phyloP scores from a whole-genome alignment of 1,139 yeast genomes.

The Pichia sp. region DNA sequence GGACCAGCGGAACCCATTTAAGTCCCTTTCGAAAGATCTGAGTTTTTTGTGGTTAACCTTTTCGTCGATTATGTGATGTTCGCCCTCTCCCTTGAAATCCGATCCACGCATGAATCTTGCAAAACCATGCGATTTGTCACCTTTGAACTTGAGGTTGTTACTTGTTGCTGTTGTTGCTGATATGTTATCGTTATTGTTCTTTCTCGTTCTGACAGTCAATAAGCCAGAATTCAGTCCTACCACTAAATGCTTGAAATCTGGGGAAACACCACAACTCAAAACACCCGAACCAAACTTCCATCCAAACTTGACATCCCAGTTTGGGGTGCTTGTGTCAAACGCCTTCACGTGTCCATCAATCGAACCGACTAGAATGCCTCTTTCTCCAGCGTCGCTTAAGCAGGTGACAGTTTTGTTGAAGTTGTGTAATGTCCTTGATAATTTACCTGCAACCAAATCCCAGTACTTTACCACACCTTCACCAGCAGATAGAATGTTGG shows the following conservation, averaged over 20 bases:
- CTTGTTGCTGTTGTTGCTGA: neutral
- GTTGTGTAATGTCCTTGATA: conserved; percentile 61
- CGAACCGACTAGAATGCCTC: conserved; percentile 86
- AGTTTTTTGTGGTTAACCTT: conserved; percentile 55
- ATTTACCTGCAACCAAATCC: conserved; percentile 79
- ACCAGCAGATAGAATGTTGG: conserved; percentile 78
- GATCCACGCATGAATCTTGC: conserved; percentile 85
- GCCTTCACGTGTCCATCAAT: conserved; percentile 96
- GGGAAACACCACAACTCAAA: conserved; percentile 83
- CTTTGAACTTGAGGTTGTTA: conserved; percentile 43
- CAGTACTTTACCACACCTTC: conserved; percentile 86
- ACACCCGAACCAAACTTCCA: conserved; percentile 98
- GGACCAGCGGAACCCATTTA: conserved; percentile 85
- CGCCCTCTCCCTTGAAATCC: conserved; percentile 86
- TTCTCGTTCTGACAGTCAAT: conserved; percentile 81
- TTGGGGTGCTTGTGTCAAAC: conserved; percentile 68
- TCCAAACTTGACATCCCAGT: conserved; percentile 90
- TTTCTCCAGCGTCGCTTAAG: conserved; percentile 62
- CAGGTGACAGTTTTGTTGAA: conserved; percentile 93
- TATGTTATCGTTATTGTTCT: conserved; percentile 39
- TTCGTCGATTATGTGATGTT: conserved; percentile 59
- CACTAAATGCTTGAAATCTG: conserved; percentile 83
- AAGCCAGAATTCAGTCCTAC: conserved; percentile 93
- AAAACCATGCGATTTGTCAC: conserved; percentile 37
- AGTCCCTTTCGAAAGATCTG: conserved; percentile 74